A percentile compares a stretch with the other conserved stretches of the same genome.
phyloP scores from a whole-genome alignment of 1,284 basidiomycete genomes.

The Apiotrichum gracile region DNA sequence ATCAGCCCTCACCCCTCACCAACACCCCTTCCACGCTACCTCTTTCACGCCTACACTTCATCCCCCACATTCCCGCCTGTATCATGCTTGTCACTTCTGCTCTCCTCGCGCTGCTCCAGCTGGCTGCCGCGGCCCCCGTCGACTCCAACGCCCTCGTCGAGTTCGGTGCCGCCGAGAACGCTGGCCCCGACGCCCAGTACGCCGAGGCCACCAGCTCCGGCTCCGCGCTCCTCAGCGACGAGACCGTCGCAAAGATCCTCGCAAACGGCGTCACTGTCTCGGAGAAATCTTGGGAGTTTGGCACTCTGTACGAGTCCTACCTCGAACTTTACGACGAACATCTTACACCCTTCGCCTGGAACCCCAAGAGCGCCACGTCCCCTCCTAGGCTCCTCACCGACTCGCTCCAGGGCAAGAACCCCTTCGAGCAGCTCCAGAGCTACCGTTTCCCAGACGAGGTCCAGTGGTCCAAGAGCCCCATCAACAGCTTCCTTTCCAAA shows the following conservation, averaged over 20 bases:
- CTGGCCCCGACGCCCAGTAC: no score
- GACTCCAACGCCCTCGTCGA: neutral
- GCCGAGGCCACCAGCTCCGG: no score
- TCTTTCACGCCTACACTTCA: no score
- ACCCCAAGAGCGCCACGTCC: neutral
- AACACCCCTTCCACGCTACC: no score
- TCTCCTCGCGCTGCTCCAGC: constrained; percentile 4
- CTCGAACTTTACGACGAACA: constrained; percentile 28
- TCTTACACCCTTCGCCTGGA: constrained; percentile 24
- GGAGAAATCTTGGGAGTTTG: constrained; percentile 31
- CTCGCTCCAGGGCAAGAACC: neutral
- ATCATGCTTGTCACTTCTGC: neutral
- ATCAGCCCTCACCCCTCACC: neutral
- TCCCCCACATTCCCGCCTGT: neutral
- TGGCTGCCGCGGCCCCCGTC: constrained; percentile 3
- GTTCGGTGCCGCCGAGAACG: neutral
- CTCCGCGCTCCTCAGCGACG: no score
- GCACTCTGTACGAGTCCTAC: constrained; percentile 22
- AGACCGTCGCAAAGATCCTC: no score
- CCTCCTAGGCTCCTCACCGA: neutral
- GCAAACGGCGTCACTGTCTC: constrained; percentile 20
- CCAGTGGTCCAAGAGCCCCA: neutral
- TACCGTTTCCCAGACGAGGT: constrained; percentile 19
- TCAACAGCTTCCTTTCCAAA: constrained; percentile 8
- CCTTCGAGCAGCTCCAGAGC: constrained; percentile 3